Conservation (phyloP, 2,329 filamentous ascomycete genomes). For the Paracamarosporium sp. region DNA sequence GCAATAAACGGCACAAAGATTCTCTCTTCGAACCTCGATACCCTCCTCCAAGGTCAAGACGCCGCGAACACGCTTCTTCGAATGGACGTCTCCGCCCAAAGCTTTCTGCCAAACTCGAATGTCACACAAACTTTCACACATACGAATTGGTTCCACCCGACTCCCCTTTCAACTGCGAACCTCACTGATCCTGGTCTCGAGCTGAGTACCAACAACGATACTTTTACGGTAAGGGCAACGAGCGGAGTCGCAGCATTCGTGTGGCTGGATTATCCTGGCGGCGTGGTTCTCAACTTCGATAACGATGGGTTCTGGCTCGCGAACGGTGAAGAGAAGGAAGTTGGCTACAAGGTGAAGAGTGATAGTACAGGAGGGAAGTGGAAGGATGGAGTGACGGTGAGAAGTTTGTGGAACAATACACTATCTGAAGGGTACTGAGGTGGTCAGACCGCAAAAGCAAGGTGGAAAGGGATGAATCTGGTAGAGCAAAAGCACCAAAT, state of each 20-base stretch:
- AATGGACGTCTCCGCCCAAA: constrained; percentile 54
- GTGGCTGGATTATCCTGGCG: constrained; percentile 61
- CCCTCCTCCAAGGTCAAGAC: constrained; percentile 41
- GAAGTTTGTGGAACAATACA: constrained; percentile 60
- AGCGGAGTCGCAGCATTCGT: constrained; percentile 60
- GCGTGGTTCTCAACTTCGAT: constrained; percentile 59
- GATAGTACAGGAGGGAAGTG: constrained; percentile 54
- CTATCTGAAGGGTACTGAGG: background rate
- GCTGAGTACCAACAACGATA: constrained; percentile 40
- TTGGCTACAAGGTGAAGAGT: constrained; percentile 56
- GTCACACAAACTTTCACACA: constrained; percentile 54
- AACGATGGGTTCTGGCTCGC: constrained; percentile 61
- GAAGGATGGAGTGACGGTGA: constrained; percentile 56
- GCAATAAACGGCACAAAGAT: constrained; percentile 61
- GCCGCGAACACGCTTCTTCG: constrained; percentile 50
- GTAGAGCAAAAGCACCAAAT: too few relatives aligned
- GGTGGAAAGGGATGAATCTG: too few relatives aligned
- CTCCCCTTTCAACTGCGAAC: constrained; percentile 53
- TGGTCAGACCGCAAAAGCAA: too few relatives aligned
- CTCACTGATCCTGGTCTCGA: constrained; percentile 58
- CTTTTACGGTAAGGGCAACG: constrained; percentile 57
- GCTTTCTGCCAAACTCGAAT: constrained; percentile 56
- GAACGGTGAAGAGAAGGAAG: constrained; percentile 52
- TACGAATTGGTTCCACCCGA: constrained; percentile 58
- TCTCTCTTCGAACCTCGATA: constrained; percentile 47